phyloP scores from a whole-genome alignment of 2,329 filamentous ascomycete species.

The Pezicula neosporulosa region DNA sequence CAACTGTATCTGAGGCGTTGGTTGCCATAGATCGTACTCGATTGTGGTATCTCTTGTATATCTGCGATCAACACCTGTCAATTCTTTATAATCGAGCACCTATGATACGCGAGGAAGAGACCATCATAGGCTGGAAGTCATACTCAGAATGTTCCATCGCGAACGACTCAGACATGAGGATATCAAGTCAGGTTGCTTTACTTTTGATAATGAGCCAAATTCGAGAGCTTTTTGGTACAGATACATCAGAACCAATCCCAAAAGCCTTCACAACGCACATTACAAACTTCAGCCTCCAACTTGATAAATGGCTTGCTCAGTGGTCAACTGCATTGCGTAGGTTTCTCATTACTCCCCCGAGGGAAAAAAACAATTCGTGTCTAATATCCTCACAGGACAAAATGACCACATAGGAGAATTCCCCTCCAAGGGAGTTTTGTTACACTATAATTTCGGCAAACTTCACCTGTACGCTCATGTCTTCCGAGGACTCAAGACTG shows the following conservation, averaged over 20 bases:
- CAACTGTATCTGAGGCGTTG: slow-evolving; percentile 30
- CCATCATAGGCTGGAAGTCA: slow-evolving; percentile 52
- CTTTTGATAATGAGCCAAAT: slow-evolving; percentile 56
- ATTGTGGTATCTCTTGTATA: slow-evolving; percentile 59
- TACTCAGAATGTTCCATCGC: slow-evolving; percentile 46
- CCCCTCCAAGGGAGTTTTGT: slow-evolving; percentile 10
- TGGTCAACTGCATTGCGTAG: slow-evolving; percentile 32
- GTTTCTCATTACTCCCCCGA: background rate
- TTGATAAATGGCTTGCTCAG: slow-evolving; percentile 30
- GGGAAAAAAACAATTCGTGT: no score
- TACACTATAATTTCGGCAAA: slow-evolving; percentile 27
- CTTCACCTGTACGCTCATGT: slow-evolving; percentile 28
- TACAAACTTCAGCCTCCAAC: slow-evolving; percentile 30
- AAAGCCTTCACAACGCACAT: slow-evolving; percentile 26
- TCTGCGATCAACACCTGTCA: slow-evolving; percentile 61
- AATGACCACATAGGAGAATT: slow-evolving; percentile 2
- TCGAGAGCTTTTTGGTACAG: slow-evolving; percentile 53
- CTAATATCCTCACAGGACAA: background rate
- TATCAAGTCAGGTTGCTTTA: slow-evolving; percentile 55
- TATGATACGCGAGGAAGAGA: slow-evolving; percentile 53
- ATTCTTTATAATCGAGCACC: slow-evolving; percentile 59
- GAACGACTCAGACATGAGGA: slow-evolving; percentile 48
- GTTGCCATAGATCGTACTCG: slow-evolving; percentile 45
- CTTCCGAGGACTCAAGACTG: slow-evolving; percentile 10
- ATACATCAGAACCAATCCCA: slow-evolving; percentile 44